These are phyloP conservation scores for Kodamaea fungicola DNA, from an alignment of 1,139 yeast species.

Conservation along the genomic window DNA sequence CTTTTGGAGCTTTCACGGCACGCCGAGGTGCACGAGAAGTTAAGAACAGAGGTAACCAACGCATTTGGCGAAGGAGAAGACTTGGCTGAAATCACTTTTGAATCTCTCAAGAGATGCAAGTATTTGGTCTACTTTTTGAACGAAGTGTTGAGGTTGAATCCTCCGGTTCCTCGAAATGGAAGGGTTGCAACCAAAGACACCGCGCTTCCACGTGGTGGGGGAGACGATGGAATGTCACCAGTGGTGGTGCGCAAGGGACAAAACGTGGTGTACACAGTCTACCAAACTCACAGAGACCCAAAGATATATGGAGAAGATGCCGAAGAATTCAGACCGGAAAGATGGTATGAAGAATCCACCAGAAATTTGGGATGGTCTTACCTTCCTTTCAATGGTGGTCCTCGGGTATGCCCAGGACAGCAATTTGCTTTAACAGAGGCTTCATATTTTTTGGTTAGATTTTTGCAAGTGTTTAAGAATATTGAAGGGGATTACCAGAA, in stretches of 20 bases:
- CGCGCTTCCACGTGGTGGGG: slow-evolving; percentile 51
- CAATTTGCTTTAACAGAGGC: slow-evolving; percentile 59
- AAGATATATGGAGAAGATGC: slow-evolving; percentile 49
- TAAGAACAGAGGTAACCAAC: slow-evolving; percentile 28
- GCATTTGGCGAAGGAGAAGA: slow-evolving; percentile 35
- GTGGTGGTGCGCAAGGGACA: slow-evolving; percentile 45
- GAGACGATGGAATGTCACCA: slow-evolving; percentile 39
- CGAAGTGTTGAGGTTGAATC: slow-evolving; percentile 51
- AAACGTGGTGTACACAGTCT: slow-evolving; percentile 42
- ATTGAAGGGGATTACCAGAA: slow-evolving; percentile 1
- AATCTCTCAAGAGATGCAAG: slow-evolving; percentile 45
- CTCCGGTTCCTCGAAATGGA: slow-evolving; percentile 51
- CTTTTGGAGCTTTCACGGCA: slow-evolving; percentile 40
- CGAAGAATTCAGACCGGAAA: slow-evolving; percentile 44
- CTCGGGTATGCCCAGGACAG: slow-evolving; percentile 57
- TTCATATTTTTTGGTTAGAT: slow-evolving; percentile 44
- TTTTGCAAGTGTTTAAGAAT: slow-evolving; percentile 16
- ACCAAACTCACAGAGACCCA: slow-evolving; percentile 43
- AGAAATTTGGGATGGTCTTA: slow-evolving; percentile 47
- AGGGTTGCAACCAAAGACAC: slow-evolving; percentile 45
- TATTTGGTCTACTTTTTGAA: slow-evolving; percentile 46
- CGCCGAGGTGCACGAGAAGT: slow-evolving; percentile 31
- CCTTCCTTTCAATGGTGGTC: slow-evolving; percentile 59
- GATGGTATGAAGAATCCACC: slow-evolving; percentile 40
- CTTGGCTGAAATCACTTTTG: slow-evolving; percentile 38